These are phyloP conservation scores for Nannizziopsis barbatae DNA, from an alignment of 2,329 filamentous ascomycete genomes.

Conservation along the genomic window DNA sequence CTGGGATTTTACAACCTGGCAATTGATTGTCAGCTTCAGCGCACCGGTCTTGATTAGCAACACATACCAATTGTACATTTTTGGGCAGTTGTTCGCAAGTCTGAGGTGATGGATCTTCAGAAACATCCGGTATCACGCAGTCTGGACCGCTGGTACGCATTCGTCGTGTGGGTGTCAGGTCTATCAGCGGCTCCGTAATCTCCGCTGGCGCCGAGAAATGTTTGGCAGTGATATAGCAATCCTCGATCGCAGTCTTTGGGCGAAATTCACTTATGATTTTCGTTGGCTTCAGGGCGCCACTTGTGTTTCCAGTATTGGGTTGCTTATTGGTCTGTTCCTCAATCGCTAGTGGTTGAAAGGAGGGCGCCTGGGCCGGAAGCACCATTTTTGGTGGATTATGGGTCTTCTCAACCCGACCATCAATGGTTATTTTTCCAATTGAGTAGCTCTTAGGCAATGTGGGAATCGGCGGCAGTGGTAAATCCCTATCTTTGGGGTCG, in stretches of 20 bases:
- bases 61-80: neutral
- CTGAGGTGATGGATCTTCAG: neutral
- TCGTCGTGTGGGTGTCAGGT: conserved; percentile 3
- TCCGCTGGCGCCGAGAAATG: neutral
- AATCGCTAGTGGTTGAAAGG: neutral
- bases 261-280: neutral
- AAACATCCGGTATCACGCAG: neutral
- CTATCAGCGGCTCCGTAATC: conserved; percentile 6
- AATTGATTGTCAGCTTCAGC: conserved; percentile 68
- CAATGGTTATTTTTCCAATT: conserved; percentile 4
- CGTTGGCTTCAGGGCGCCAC: neutral
- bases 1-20: conserved; percentile 34
- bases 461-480: conserved; percentile 7
- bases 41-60: conserved; percentile 22
- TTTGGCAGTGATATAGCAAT: conserved; percentile 5
- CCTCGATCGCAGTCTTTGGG: neutral
- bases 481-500: neutral
- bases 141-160: neutral
- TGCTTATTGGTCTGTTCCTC: neutral
- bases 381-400: neutral
- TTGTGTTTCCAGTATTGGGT: neutral
- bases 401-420: neutral
- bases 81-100: neutral
- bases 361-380: neutral
- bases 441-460: conserved; percentile 8